A percentile compares a stretch with the other conserved stretches of the same genome.
Conservation (phyloP, 352 stramenopile species). For the Pythium aristosporum region DNA sequence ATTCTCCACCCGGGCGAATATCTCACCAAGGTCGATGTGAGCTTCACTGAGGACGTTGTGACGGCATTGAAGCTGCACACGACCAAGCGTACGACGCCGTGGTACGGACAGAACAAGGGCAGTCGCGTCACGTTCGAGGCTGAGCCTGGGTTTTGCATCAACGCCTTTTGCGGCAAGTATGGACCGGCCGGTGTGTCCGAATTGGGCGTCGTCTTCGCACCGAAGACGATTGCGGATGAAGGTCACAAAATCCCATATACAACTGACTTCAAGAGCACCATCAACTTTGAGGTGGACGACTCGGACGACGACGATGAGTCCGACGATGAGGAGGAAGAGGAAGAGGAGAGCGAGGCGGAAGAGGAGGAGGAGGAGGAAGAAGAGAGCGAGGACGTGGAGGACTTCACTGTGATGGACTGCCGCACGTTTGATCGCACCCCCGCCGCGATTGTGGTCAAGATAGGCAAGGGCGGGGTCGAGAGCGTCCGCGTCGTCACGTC, state of each 20-base stretch:
- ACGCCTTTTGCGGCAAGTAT: conserved; percentile 4
- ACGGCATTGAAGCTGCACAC: conserved; percentile 6
- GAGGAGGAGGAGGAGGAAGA: too few relatives aligned
- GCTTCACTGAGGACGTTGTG: not conserved
- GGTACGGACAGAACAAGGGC: not conserved
- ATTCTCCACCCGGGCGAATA: conserved; percentile 8
- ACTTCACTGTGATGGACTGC: not conserved
- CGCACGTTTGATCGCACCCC: not conserved
- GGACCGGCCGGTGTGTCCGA: not conserved
- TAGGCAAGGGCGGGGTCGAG: not conserved
- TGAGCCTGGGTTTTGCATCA: conserved; percentile 6
- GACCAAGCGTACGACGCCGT: conserved; percentile 12
- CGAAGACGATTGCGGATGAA: conserved; percentile 1
- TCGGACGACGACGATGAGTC: not conserved
- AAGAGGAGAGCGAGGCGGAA: too few relatives aligned
- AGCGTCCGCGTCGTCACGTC: not conserved
- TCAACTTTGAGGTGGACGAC: not conserved
- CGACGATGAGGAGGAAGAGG: too few relatives aligned
- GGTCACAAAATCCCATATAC: not conserved
- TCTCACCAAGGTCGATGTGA: conserved; percentile 8
- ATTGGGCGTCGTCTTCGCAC: conserved; percentile 6
- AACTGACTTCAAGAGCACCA: too few relatives aligned
- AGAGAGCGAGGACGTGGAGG: too few relatives aligned
- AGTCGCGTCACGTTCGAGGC: not conserved
- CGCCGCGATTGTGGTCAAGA: not conserved